Evolutionary conservation across 306 rosid genomes (phyloP).

Genomic region (Glycine latifolia): DNA sequence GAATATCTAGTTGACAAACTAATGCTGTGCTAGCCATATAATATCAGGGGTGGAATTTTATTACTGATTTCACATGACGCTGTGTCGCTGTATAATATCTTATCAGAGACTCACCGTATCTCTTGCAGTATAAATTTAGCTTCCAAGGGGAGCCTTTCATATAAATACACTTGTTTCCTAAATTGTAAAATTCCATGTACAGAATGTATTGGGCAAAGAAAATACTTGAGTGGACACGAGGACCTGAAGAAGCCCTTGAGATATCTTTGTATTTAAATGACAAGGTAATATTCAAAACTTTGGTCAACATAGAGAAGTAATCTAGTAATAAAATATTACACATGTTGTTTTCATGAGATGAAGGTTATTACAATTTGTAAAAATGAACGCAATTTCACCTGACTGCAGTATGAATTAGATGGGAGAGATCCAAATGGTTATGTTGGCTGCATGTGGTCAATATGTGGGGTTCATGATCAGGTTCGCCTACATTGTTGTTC

Average conservation of each 20-base stretch:
- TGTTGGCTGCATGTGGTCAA: constrained; percentile 97
- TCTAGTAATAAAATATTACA: constrained; percentile 2
- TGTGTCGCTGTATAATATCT: too few species aligned
- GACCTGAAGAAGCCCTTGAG: constrained; percentile 97
- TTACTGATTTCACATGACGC: too few species aligned
- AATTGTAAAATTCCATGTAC: constrained; percentile 40
- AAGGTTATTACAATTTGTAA: constrained; percentile 8
- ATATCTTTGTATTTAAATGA: constrained; percentile 74
- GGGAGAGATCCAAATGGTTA: constrained; percentile 96
- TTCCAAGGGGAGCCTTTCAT: constrained; percentile 9
- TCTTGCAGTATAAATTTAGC: constrained; percentile 5
- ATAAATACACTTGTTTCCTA: neutral
- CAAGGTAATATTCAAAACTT: constrained; percentile 61
- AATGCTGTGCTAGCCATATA: too few species aligned
- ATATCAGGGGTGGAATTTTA: too few species aligned
- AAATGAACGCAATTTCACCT: neutral
- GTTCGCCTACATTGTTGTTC: constrained; percentile 50
- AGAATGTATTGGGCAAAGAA: constrained; percentile 99
- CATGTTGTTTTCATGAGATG: neutral
- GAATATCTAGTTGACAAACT: too few species aligned
- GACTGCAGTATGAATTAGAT: constrained; percentile 84
- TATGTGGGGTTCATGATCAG: constrained; percentile 97
- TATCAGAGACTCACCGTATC: neutral
- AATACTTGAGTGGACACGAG: constrained; percentile 95
- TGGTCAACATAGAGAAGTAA: constrained; percentile 2